Conservation (phyloP, 176 grass and related monocot genomes). For the Stipa capillata region DNA sequence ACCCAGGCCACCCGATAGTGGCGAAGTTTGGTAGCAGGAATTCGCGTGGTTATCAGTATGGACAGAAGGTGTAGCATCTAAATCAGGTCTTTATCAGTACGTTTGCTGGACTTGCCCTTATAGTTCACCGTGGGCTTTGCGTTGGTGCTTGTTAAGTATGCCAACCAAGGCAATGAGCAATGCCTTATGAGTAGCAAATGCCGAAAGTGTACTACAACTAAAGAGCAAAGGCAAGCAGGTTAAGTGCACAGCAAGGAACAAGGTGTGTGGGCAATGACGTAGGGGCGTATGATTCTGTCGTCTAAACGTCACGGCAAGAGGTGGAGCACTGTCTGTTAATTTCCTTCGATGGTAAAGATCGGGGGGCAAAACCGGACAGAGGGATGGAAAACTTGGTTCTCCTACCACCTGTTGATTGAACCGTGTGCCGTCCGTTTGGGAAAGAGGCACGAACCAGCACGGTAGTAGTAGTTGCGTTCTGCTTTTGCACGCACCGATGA, state of each 20-base stretch:
- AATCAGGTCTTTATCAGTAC: not conserved
- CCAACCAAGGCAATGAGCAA: not conserved
- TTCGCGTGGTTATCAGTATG: not conserved
- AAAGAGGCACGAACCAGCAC: not conserved
- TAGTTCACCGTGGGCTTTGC: not conserved
- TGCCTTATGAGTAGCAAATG: not conserved
- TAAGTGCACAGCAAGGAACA: not conserved
- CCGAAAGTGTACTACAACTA: not conserved
- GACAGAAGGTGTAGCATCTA: not conserved
- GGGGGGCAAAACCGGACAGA: too few relatives aligned
- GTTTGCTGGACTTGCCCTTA: not conserved
- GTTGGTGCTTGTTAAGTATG: not conserved
- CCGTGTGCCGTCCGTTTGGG: not conserved
- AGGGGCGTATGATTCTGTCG: not conserved
- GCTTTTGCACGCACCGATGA: too few relatives aligned
- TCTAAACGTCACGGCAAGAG: not conserved
- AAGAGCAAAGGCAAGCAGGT: not conserved
- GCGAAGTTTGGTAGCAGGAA: not conserved
- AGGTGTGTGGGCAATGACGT: not conserved
- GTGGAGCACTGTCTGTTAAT: too few relatives aligned
- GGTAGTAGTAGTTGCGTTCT: not conserved
- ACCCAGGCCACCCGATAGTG: too few relatives aligned
- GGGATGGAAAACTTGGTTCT: not conserved
- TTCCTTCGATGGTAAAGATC: too few relatives aligned
- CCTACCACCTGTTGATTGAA: not conserved